Base-by-base conservation (phyloP, 768 basidiomycete species). In the Leucocoprinus sp. region DNA sequence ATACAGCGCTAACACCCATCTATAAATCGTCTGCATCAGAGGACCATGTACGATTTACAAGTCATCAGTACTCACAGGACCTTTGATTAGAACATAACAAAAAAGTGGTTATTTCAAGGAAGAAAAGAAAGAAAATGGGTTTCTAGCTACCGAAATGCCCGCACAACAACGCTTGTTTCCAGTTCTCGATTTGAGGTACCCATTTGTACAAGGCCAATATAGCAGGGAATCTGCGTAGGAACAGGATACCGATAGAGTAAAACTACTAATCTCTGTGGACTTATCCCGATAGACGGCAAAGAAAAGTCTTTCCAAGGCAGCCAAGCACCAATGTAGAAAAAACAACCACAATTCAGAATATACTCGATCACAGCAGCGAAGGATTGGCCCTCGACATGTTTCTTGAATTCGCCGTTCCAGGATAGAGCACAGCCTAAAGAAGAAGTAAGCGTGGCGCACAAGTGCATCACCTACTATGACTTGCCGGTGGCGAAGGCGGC, bases 1-100 rank as follows among this genome's bases (percentile, higher is more conserved):
- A 99, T 36, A 97, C 70, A 5, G 95, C 85, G 0, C 84, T 81
- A 18, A 96, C 92, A 42, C 93, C 93, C 87, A 96, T 93, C 71
- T 91, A 62, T 22, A 3, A 6, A 21, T 15, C 17, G n/a, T 14
- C n/a, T 17, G 24, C 8, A 23, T 50, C 7, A 11, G 27, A 9
- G 40, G 26, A 28, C 38, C 11, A 21, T 4, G 31, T 31, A 11
- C 5, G 11, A 27, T 12, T n/a, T n/a, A n/a, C n/a, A n/a, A n/a
- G n/a, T n/a, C n/a, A n/a, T n/a, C n/a, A 12, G 31, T 11, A 4
- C 31, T 31, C 31, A 12, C 11, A 12, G 14, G 31, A 4, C 31
- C 31, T 31, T 31, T 14, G 31, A 31, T 14, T 5, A 27, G 31
- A 31, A 31, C 5, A 31, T 31, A 11, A 27, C n/a, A n/a, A n/a